Evolutionary conservation across 1,284 basidiomycete species (phyloP).

Genomic region (Marasmius tenuissimus): DNA sequence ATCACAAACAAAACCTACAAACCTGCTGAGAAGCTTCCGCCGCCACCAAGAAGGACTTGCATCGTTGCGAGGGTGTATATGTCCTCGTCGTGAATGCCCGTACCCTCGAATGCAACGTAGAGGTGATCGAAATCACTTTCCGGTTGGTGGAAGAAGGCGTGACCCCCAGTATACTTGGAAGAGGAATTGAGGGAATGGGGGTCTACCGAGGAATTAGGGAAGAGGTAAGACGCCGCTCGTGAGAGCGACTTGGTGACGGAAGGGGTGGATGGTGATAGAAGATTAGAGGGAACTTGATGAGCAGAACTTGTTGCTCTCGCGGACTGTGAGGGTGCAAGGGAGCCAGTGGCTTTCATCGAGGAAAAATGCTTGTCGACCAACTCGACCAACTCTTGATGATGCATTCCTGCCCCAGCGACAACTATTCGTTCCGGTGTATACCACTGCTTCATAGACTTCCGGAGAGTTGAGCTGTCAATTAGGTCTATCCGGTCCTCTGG

Average conservation of each 20-base stretch:
- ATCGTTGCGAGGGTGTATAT: constrained; percentile 94
- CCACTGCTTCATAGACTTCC: constrained; percentile 78
- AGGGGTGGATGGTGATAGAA: constrained; percentile 52
- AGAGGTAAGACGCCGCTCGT: constrained; percentile 72
- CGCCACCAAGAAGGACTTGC: constrained; percentile 94
- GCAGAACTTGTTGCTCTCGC: constrained; percentile 27
- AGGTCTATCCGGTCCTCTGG: constrained; percentile 80
- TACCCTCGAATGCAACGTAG: constrained; percentile 91
- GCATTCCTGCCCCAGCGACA: constrained; percentile 91
- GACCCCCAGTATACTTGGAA: constrained; percentile 86
- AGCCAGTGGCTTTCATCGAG: constrained; percentile 49
- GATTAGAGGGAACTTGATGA: constrained; percentile 39
- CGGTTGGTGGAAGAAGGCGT: constrained; percentile 68
- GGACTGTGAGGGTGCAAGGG: constrained; percentile 29
- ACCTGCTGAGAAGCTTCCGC: constrained; percentile 94
- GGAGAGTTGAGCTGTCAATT: constrained; percentile 69
- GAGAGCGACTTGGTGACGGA: constrained; percentile 69
- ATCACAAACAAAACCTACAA: constrained; percentile 18
- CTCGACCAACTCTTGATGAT: constrained; percentile 86
- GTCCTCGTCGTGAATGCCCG: constrained; percentile 91
- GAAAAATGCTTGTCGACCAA: constrained; percentile 86
- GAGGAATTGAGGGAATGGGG: constrained; percentile 35
- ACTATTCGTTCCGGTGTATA: constrained; percentile 94
- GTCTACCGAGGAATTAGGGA: constrained; percentile 42
- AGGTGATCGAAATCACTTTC: constrained; percentile 89